Base-by-base conservation (phyloP, 139 green algal genomes). In the Picochlorum sp. region DNA sequence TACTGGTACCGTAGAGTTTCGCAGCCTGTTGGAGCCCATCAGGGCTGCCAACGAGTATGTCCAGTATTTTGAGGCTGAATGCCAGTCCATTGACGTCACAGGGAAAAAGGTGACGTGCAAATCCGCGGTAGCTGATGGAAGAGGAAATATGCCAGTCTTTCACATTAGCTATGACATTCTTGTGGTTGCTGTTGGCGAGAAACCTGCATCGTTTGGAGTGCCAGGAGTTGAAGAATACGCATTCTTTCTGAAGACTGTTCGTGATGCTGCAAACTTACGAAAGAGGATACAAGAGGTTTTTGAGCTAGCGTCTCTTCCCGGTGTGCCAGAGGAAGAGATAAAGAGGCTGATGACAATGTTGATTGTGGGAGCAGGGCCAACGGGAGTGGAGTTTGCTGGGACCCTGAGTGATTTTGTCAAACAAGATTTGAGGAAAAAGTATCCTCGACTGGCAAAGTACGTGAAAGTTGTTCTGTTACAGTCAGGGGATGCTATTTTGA, bases 141-240 rank as follows among this genome's bases (percentile, higher is more conserved):
- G 68, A 15, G 65, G 68, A 7, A 83, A 83, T 49, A 76, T 81
- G 2, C 15, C 76, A 3, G 51, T 61, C 15, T 94, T 94, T 68
- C 62, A 69, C 13, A 65, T 89, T 1, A 6, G 45, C 18, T 94
- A 90, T 63, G 87, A 94, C 69, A 77, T 83, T 50, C 75, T 95
- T 18, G 85, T 72, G 23, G 83, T 95, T 28, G 76, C 72, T 64
- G 91, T 86, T 5, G 87, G 87, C 16, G 83, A 72, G 7, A 69
- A 91, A 82, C 86, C 86, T 68, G 83, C 69, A 68, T 95, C 88
- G 0, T 95, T 95, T 82, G 88, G 86, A 47, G 89, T 92, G 37
- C 83, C 83, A 9, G 88, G 88, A 0, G 88, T 95, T 21, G 65
- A 85, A 60, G 52, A 93, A 76, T 64, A 96, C 69, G 75, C 88